phyloP scores from a whole-genome alignment of 768 basidiomycete species.

The Coprinopsis marcescibilis region DNA sequence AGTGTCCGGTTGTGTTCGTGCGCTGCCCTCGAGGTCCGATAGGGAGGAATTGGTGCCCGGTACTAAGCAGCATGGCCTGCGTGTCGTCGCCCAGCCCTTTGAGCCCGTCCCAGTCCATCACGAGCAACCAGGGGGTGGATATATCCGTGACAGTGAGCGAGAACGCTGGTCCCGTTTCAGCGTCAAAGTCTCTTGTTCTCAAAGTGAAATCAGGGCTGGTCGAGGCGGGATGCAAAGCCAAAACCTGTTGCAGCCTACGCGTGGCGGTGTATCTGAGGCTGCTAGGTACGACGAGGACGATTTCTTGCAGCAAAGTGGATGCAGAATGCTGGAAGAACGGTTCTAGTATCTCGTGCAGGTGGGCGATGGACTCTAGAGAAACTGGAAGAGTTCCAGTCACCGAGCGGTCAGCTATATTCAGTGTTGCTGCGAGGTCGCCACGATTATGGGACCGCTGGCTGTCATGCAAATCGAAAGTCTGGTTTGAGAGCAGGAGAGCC shows the following conservation, averaged over 20 bases:
- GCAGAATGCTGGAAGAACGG: constrained; percentile 2
- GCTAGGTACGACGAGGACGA: background rate
- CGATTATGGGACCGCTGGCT: no score
- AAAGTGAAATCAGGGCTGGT: background rate
- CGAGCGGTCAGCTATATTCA: background rate
- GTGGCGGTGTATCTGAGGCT: background rate
- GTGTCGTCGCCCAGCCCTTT: constrained; percentile 1
- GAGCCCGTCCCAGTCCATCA: constrained; percentile 7
- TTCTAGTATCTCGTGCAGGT: constrained; percentile 1
- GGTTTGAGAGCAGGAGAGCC: no score
- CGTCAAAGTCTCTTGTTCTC: background rate
- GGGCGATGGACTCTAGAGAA: constrained; percentile 1
- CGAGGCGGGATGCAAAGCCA: background rate
- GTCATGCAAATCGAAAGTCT: no score
- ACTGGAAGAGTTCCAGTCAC: constrained; percentile 5
- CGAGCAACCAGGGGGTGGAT: constrained; percentile 2
- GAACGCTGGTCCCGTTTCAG: background rate
- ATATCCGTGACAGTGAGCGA: background rate
- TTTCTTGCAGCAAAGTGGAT: background rate
- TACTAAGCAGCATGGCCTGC: background rate
- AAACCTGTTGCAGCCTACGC: background rate
- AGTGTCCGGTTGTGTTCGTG: background rate
- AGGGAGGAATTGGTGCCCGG: background rate
- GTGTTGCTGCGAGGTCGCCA: background rate
- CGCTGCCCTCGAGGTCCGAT: constrained; percentile 6